Evolutionary conservation across 106 monocot species (phyloP), one percentile per base, ranked within the genome.

Genomic region (Dendrobium nobile): DNA sequence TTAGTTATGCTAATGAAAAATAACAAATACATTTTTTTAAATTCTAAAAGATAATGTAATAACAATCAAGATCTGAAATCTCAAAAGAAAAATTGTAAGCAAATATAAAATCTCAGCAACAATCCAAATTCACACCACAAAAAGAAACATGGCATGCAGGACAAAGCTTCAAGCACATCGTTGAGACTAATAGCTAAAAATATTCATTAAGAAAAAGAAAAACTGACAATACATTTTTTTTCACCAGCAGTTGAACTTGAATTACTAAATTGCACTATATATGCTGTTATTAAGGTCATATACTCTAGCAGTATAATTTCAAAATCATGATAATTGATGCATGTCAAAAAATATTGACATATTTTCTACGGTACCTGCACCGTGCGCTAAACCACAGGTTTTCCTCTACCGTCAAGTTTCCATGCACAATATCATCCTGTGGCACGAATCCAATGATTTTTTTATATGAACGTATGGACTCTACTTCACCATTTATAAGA

Each of bases 371-470:
- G 17, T 92, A 95, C 92, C 95, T 95, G 88, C 95, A 95, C n/a
- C 80, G 84, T 33, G 92, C 92, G 77, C 91, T 95, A 84, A 95
- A 95, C 95, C 92, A 95, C 51, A 95, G 88, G 75, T 95, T 95
- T 77, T 95, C 95, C 78, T 95, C 90, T 15, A 95, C 95, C 10
- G 95, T 92, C 83, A 95, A 86, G 82, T 95, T 92, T 28, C 95
- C 95, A 91, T 95, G 95, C 27, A 95, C 95, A 81, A 95, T 89
- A 79, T 95, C 95, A 86, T 95, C 95, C 85, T 95, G 95, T 47
- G 95, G 95, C 18, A 95, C 95, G 82, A 95, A 95, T 18, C 95
- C 92, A 79, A 95, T 95, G 42, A 95, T 92, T 81, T 87, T 95
- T 81, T 88, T 95, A 75, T 95, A 92, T 68, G 92, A 86, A 78